phyloP scores from a whole-genome alignment of 1,284 basidiomycete species.

The Boletus holoroseus region DNA sequence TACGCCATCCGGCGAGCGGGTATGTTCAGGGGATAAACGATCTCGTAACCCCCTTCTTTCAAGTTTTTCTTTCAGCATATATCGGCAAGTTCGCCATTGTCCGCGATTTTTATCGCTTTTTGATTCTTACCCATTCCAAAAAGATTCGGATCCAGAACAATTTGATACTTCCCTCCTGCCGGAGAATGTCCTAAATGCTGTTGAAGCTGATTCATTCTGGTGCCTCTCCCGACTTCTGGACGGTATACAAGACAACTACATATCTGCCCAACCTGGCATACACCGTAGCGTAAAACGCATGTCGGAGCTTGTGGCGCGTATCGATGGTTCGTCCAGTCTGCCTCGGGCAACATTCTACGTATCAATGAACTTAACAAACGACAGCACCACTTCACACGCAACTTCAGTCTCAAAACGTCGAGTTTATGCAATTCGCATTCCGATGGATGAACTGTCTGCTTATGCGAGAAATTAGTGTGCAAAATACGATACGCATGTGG shows the following conservation, averaged over 20 bases:
- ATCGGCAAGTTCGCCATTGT: conserved; percentile 55
- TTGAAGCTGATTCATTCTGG: conserved; percentile 97
- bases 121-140: conserved; percentile 9
- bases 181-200: conserved; percentile 62
- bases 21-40: conserved; percentile 99
- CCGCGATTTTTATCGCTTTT: not conserved
- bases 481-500: conserved; percentile 97
- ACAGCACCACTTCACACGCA: conserved; percentile 77
- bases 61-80: conserved; percentile 88
- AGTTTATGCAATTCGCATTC: conserved; percentile 98
- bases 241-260: conserved; percentile 97
- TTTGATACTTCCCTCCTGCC: conserved; percentile 81
- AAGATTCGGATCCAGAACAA: conserved; percentile 81
- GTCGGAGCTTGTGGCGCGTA: conserved; percentile 87
- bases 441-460: conserved; percentile 98
- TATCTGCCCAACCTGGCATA: conserved; percentile 91
- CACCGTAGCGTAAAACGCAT: conserved; percentile 87
- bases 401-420: conserved; percentile 83
- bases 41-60: conserved; percentile 91
- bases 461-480: conserved; percentile 93
- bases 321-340: conserved; percentile 59
- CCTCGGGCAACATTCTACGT: not conserved
- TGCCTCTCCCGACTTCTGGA: conserved; percentile 89
- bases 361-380: not conserved
- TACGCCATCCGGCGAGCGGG: conserved; percentile 91